These are phyloP conservation scores for Pinus taeda DNA, from an alignment of 75 land plant species.

Conservation along the genomic window DNA sequence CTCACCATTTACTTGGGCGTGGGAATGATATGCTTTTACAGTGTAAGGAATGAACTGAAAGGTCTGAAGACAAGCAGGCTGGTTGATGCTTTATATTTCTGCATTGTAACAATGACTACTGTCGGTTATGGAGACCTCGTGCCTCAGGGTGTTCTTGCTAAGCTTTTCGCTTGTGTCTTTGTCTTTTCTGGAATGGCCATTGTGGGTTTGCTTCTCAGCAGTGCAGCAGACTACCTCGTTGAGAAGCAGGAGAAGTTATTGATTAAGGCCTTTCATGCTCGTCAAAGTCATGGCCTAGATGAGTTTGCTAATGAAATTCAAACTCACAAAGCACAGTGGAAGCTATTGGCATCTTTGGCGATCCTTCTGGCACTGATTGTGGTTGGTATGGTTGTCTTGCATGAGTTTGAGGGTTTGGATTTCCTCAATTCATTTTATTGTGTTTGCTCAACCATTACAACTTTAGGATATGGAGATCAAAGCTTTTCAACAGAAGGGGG, in stretches of 20 bases:
- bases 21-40: constrained; percentile 55
- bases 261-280: constrained; percentile 39
- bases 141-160: constrained; percentile 44
- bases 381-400: constrained; percentile 46
- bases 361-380: constrained; percentile 43
- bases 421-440: constrained; percentile 84
- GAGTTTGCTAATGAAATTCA: constrained; percentile 27
- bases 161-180: constrained; percentile 79
- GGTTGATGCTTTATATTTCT: constrained; percentile 83
- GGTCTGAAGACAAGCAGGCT: constrained; percentile 66
- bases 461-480: constrained; percentile 90
- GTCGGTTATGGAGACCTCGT: constrained; percentile 98
- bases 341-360: constrained; percentile 17
- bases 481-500: constrained; percentile 72
- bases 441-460: constrained; percentile 87
- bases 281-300: constrained; percentile 7
- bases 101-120: constrained; percentile 93
- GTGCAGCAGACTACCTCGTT: constrained; percentile 76
- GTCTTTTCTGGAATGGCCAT: constrained; percentile 82
- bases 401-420: constrained; percentile 47
- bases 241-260: constrained; percentile 79
- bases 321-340: constrained; percentile 32
- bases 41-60: constrained; percentile 36
- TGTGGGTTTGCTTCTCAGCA: constrained; percentile 56
- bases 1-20: constrained; percentile 43